Base-by-base conservation (phyloP, 768 basidiomycete species). In the Cystobasidium tubakii region DNA sequence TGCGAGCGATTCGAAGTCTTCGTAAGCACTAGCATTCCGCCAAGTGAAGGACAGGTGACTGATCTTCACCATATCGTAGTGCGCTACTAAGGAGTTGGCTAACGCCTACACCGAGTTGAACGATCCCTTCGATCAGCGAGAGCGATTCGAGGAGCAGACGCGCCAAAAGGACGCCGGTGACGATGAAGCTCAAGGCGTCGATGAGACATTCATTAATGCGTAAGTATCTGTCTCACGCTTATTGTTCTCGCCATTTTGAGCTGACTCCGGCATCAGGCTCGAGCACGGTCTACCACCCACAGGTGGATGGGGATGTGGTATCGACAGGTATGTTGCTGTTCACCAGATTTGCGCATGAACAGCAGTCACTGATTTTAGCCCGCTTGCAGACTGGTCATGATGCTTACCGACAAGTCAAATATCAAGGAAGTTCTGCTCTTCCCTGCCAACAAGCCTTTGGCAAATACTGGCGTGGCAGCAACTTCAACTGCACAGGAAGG, bases 1-100 rank as follows among this genome's bases (percentile, higher is more conserved):
- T 98, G 96, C 82, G 96, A 99, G 82, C 92, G 96, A 21, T 99
- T 99, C 84, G 96, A 99, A 82, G 92, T 88, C 10, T 99, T 99
- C 86, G 86, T 99, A 86, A 95, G 92, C 66, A 92, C 92, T 74
- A 94, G n/a, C n/a, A 96, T 85, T 95, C 97, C 83, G 88, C 98
- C 82, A 94, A 92, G 10, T 21, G 10, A 2, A 15, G 4, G 36
- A 10, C 6, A 36, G 10, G 63, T 9, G 2, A 23, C 36, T 43
- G 43, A 25, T 44, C n/a, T 15, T 43, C 6, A 19, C 2, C n/a
- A 6, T 42, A 12, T 25, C 13, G 10, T 42, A 46, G 43, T 46
- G 63, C 63, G 63, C 43, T 17, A 60, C 57, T 6, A 60, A 60
- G 66, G 46, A 67, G 31, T 67, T 50, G 31, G 73, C 85, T 98